These are phyloP conservation scores for Ganoderma lingzhi DNA, from an alignment of 1,284 basidiomycete genomes.

Conservation along the genomic window DNA sequence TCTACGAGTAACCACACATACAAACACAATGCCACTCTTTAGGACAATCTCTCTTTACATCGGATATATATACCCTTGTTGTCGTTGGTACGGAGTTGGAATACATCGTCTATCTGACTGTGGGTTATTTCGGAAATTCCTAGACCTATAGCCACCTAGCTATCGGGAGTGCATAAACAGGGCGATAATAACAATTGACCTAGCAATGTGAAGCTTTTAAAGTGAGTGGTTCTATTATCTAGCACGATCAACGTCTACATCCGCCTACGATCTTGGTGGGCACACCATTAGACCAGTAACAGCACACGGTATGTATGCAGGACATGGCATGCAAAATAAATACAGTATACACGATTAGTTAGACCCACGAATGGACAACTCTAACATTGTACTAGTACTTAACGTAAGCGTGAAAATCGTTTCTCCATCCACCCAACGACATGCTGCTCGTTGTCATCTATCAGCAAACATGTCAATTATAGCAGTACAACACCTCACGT, in stretches of 20 bases:
- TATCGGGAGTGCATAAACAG: too few relatives aligned
- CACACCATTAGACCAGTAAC: background rate
- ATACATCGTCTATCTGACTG: background rate
- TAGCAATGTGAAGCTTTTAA: too few relatives aligned
- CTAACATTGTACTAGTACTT: background rate
- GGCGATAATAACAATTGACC: too few relatives aligned
- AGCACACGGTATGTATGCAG: background rate
- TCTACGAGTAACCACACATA: slow-evolving; percentile 39
- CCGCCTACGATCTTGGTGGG: background rate
- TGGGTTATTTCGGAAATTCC: too few relatives aligned
- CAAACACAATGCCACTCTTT: background rate
- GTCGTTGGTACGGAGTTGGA: background rate
- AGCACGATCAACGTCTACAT: background rate
- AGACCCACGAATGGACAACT: background rate
- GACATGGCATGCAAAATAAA: background rate
- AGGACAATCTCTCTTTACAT: background rate
- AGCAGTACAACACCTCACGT: background rate
- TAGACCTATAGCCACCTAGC: too few relatives aligned
- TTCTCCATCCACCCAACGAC: background rate
- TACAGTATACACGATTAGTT: background rate
- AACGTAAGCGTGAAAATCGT: background rate
- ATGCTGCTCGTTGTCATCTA: background rate
- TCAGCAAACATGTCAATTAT: background rate
- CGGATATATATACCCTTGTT: background rate
- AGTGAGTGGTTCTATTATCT: background rate